These are phyloP conservation scores for Umbelopsis sp. DNA, from an alignment of 192 early-diverging fungal species.

Conservation along the genomic window DNA sequence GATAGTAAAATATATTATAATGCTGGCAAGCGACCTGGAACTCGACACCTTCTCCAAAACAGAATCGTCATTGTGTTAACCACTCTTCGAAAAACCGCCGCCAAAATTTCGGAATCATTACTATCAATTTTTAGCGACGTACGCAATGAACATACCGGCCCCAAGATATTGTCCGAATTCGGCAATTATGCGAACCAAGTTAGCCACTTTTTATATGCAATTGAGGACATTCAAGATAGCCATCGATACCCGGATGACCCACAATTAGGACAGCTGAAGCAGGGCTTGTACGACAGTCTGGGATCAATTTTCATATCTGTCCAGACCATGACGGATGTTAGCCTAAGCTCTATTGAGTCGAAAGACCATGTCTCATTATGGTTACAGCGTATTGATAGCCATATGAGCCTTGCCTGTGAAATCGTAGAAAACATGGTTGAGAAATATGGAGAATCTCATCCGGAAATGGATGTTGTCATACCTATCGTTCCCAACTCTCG, in stretches of 20 bases:
- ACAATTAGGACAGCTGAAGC: neutral
- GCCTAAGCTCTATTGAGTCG: neutral
- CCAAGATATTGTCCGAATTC: neutral
- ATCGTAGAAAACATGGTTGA: neutral
- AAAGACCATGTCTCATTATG: neutral
- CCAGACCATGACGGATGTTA: conserved; percentile 7
- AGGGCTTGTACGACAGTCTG: conserved; percentile 12
- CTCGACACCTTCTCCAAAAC: neutral
- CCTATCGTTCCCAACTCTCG: neutral
- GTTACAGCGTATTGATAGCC: neutral
- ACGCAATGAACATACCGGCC: neutral
- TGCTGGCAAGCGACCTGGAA: neutral
- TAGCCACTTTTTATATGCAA: neutral
- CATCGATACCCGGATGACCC: neutral
- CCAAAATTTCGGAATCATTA: neutral
- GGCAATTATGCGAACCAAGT: neutral
- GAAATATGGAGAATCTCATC: neutral
- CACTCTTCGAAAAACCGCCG: neutral
- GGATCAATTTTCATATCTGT: conserved; percentile 1
- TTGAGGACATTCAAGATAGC: neutral
- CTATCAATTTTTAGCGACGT: neutral
- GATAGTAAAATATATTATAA: neutral
- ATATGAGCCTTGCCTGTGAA: neutral
- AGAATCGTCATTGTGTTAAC: neutral
- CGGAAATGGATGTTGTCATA: neutral